Conservation (phyloP, 176 grass and related monocot species). For the Hyparrhenia diplandra region DNA sequence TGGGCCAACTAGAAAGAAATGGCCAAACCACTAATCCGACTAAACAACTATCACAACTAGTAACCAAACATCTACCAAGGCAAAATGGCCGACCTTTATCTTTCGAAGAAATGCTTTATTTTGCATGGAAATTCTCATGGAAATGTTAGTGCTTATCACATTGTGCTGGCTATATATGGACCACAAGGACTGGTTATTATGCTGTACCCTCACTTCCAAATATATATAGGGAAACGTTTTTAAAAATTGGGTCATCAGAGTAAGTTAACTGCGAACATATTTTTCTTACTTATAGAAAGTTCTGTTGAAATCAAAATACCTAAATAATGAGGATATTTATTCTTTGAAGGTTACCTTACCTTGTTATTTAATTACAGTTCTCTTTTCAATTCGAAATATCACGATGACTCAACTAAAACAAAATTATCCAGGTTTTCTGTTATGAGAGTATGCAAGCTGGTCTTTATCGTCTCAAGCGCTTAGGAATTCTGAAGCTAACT, state of each 20-base stretch:
- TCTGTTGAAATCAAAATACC: background rate
- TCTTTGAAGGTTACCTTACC: background rate
- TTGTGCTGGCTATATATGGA: background rate
- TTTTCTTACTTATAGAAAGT: background rate
- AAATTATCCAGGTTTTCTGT: slow-evolving; percentile 69
- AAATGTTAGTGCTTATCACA: too few species aligned
- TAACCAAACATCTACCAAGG: background rate
- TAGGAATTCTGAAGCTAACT: slow-evolving; percentile 75
- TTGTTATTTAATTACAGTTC: slow-evolving; percentile 5
- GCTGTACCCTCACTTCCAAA: too few species aligned
- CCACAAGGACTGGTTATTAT: background rate
- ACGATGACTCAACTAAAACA: background rate
- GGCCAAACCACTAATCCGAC: background rate
- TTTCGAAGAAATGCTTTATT: too few species aligned
- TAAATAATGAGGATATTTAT: background rate
- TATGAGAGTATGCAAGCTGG: slow-evolving; percentile 98
- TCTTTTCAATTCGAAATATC: background rate
- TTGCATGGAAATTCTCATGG: too few species aligned
- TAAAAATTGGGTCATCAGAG: background rate
- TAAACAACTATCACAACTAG: background rate
- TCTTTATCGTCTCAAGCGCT: slow-evolving; percentile 68
- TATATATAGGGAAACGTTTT: too few species aligned
- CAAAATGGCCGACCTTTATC: background rate
- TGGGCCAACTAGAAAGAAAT: background rate
- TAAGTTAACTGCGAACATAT: background rate